Evolutionary conservation across 2,329 filamentous ascomycete genomes (phyloP).

Genomic region (Shiraia sp.): DNA sequence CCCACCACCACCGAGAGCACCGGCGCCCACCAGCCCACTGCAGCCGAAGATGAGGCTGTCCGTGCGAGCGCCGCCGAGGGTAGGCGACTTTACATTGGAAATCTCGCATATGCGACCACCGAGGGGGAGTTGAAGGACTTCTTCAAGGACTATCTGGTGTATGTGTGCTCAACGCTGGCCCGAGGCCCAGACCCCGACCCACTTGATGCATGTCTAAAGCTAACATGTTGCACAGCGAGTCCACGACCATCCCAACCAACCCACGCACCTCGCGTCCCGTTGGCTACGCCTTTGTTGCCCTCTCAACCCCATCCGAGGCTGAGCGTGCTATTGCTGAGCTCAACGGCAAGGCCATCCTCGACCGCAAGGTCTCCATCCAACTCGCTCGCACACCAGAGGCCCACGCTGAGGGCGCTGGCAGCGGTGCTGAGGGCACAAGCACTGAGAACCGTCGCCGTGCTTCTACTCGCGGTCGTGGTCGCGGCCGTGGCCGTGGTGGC

Average conservation of each 20-base stretch:
- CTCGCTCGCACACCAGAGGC: slow-evolving; percentile 96
- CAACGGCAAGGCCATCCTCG: slow-evolving; percentile 95
- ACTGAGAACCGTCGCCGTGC: slow-evolving; percentile 64
- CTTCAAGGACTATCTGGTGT: slow-evolving; percentile 99
- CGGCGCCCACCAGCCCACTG: slow-evolving; percentile 66
- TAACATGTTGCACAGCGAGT: slow-evolving; percentile 69
- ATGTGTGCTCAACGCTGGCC: slow-evolving; percentile 54
- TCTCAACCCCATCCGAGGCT: slow-evolving; percentile 91
- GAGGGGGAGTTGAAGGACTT: slow-evolving; percentile 99
- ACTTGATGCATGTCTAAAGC: slow-evolving; percentile 17
- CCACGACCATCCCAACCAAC: slow-evolving; percentile 98
- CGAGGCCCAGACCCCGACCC: slow-evolving; percentile 10
- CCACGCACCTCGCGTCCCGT: slow-evolving; percentile 97
- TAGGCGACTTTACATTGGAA: slow-evolving; percentile 99
- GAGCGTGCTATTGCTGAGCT: slow-evolving; percentile 94
- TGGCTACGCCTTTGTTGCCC: slow-evolving; percentile 98
- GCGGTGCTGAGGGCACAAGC: slow-evolving; percentile 73
- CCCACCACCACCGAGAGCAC: slow-evolving; percentile 52
- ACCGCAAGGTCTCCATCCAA: slow-evolving; percentile 99
- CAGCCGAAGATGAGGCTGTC: slow-evolving; percentile 83
- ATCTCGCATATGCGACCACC: slow-evolving; percentile 99
- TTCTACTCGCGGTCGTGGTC: slow-evolving; percentile 59
- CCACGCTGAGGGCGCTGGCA: slow-evolving; percentile 71
- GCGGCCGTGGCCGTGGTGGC: slow-evolving; percentile 64
- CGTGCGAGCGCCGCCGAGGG: slow-evolving; percentile 97